Conservation (phyloP, 78 protist genomes). For the Tieghemostelium lacteum region DNA sequence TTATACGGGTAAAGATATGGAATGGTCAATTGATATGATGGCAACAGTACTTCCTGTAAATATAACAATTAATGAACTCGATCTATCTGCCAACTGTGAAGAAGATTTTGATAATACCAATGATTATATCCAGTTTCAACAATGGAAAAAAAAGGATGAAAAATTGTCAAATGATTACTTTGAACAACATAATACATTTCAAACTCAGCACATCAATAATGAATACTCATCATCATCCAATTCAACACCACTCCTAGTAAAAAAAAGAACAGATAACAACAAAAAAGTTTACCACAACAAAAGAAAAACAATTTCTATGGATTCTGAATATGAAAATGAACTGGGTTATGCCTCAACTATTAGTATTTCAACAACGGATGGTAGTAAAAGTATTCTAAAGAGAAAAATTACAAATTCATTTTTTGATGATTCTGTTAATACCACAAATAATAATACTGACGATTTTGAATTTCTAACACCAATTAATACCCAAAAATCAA, state of each 20-base stretch:
- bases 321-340: not conserved
- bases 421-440: not conserved
- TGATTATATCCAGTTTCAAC: conserved; percentile 5
- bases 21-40: conserved; percentile 23
- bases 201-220: no score
- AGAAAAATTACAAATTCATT: not conserved
- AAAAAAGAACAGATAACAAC: not conserved
- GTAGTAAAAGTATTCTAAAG: not conserved
- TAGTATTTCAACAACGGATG: not conserved
- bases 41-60: conserved; percentile 27
- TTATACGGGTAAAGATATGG: not conserved
- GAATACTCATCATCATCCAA: not conserved
- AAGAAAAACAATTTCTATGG: not conserved
- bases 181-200: not conserved
- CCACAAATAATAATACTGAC: no score
- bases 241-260: not conserved
- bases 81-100: not conserved
- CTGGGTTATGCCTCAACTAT: not conserved
- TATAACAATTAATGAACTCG: conserved; percentile 8
- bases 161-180: conserved; percentile 18
- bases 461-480: not conserved
- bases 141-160: conserved; percentile 33
- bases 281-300: not conserved
- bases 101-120: conserved; percentile 1
- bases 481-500: no score